phyloP scores from a whole-genome alignment of 2,329 filamentous ascomycete species.

The Penicillium sp. region DNA sequence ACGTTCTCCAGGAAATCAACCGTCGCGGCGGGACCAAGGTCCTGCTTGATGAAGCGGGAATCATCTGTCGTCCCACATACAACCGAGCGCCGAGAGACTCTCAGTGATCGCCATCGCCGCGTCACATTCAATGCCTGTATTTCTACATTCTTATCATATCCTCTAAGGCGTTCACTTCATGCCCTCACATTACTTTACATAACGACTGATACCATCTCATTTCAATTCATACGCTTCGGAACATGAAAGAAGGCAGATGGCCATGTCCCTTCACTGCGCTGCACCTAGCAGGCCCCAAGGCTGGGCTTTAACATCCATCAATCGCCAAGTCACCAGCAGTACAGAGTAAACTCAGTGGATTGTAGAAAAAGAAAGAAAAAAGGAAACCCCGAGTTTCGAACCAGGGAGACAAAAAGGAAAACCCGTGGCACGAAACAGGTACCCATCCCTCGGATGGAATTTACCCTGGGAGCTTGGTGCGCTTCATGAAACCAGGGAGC shows the following conservation, averaged over 20 bases:
- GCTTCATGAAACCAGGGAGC: too few species aligned
- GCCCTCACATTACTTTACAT: not conserved
- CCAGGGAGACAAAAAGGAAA: too few species aligned
- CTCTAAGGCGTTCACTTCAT: not conserved
- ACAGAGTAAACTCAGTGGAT: too few species aligned
- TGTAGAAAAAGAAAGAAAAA: too few species aligned
- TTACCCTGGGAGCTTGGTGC: too few species aligned
- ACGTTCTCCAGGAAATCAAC: slow-evolving; percentile 31
- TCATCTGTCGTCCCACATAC: slow-evolving; percentile 28
- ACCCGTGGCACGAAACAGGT: too few species aligned
- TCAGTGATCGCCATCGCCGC: not conserved
- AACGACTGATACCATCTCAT: not conserved
- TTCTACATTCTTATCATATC: not conserved
- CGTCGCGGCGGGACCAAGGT: slow-evolving; percentile 30
- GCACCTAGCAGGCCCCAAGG: too few species aligned
- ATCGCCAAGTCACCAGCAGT: too few species aligned
- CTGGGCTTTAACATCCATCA: too few species aligned
- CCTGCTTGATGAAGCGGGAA: slow-evolving; percentile 36
- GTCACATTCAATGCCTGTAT: not conserved
- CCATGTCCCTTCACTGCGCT: not conserved
- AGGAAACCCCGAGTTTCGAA: too few species aligned
- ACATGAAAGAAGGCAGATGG: not conserved
- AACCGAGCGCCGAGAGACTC: slow-evolving; percentile 1
- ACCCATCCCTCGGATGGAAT: too few species aligned
- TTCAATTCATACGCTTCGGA: not conserved